These are phyloP conservation scores for Cutaneotrichosporon cavernicola DNA, from an alignment of 1,284 basidiomycete genomes.

Conservation along the genomic window DNA sequence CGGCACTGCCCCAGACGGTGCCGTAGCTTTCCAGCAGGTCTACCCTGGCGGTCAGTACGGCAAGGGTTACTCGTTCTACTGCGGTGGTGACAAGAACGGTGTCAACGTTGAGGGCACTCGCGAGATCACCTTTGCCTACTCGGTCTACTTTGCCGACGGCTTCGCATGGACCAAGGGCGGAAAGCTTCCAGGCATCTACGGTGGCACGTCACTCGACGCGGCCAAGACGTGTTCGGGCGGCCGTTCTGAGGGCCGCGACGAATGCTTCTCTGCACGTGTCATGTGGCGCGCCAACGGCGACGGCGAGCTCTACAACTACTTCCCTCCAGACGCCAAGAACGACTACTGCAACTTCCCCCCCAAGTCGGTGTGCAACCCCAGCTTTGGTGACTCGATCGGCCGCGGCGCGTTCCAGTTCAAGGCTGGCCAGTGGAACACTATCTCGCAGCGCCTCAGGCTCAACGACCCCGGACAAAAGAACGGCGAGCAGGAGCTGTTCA, in stretches of 20 bases:
- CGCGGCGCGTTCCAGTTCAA: constrained; percentile 70
- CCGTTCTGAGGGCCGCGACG: constrained; percentile 39
- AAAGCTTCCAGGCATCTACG: constrained; percentile 54
- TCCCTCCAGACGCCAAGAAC: constrained; percentile 23
- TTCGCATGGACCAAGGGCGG: constrained; percentile 54
- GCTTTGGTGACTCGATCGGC: constrained; percentile 58
- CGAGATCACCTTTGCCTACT: constrained; percentile 49
- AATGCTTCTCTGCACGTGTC: constrained; percentile 52
- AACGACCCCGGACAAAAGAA: constrained; percentile 59
- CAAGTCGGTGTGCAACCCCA: constrained; percentile 37
- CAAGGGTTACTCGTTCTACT: constrained; percentile 44
- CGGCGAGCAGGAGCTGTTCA: constrained; percentile 59
- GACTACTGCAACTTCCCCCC: constrained; percentile 37
- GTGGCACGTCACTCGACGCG: constrained; percentile 30
- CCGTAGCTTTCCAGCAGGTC: constrained; percentile 24
- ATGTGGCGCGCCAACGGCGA: constrained; percentile 51
- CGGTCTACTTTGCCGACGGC: constrained; percentile 46
- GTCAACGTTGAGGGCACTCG: constrained; percentile 38
- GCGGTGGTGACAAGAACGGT: constrained; percentile 28
- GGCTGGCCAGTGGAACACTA: constrained; percentile 62
- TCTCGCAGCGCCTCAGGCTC: constrained; percentile 65
- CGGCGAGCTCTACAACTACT: constrained; percentile 51
- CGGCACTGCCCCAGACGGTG: constrained; percentile 44
- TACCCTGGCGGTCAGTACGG: constrained; percentile 42
- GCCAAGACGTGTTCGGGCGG: constrained; percentile 54